Evolutionary conservation across 2,329 filamentous ascomycete genomes (phyloP).

Genomic region (Graphiopsis chlorocephala): DNA sequence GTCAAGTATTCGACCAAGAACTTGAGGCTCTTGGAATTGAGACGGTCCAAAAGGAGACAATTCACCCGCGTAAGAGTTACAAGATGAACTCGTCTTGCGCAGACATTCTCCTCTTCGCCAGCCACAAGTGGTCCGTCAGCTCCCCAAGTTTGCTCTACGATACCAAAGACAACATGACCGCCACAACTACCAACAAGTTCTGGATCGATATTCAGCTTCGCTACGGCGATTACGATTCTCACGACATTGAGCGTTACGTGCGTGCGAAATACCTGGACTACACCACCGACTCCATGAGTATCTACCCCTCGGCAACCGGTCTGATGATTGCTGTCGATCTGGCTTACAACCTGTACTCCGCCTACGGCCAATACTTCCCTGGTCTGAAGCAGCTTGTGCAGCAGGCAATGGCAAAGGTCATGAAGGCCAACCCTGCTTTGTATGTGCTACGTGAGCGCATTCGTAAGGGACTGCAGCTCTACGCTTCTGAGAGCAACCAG

Average conservation of each 20-base stretch:
- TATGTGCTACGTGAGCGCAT: constrained; percentile 98
- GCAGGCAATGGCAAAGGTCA: constrained; percentile 98
- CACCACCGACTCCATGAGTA: constrained; percentile 97
- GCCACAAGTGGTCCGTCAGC: constrained; percentile 98
- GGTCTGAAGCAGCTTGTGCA: constrained; percentile 93
- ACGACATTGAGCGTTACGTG: constrained; percentile 97
- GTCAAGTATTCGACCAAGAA: constrained; percentile 97
- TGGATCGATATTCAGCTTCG: constrained; percentile 96
- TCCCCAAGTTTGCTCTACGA: constrained; percentile 90
- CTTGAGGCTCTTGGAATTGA: constrained; percentile 71
- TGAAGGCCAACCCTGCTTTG: constrained; percentile 97
- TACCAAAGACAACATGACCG: constrained; percentile 91
- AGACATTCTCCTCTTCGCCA: constrained; percentile 93
- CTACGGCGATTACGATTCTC: constrained; percentile 97
- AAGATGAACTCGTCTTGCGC: constrained; percentile 99
- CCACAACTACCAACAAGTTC: constrained; percentile 97
- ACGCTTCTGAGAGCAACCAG: constrained; percentile 97
- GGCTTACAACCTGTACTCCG: constrained; percentile 97
- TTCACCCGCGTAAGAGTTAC: constrained; percentile 98
- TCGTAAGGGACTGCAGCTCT: constrained; percentile 93
- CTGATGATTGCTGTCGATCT: constrained; percentile 97
- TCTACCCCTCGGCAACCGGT: constrained; percentile 94
- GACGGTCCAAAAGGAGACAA: constrained; percentile 82
- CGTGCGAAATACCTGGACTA: constrained; percentile 98
- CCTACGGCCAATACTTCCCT: constrained; percentile 98